Conservation (phyloP, 192 early-diverging fungal genomes). For the Entomortierella parvispora region DNA sequence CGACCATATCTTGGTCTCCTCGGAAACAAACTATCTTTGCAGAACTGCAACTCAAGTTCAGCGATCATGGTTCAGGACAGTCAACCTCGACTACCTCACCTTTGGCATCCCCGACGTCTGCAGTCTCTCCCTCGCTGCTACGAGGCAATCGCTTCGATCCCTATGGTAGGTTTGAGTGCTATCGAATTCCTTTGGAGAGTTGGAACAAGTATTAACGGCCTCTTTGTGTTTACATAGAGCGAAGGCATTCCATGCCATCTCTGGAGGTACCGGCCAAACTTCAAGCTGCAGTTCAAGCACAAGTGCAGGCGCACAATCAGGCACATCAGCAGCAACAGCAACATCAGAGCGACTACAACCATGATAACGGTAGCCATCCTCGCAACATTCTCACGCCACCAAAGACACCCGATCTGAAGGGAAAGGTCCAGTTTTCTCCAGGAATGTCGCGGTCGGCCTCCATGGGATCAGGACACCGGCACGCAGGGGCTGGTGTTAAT, state of each 20-base stretch:
- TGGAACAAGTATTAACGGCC: too few species aligned
- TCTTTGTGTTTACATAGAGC: conserved; percentile 12
- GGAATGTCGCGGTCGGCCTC: conserved; percentile 39
- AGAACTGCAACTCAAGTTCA: conserved; percentile 49
- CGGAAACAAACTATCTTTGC: background rate
- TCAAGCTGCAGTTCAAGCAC: conserved; percentile 16
- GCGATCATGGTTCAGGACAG: conserved; percentile 8
- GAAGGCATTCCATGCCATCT: conserved; percentile 47
- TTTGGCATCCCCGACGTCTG: conserved; percentile 28
- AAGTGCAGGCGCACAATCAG: background rate
- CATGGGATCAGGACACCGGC: conserved; percentile 12
- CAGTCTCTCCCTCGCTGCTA: conserved; percentile 16
- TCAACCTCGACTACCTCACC: conserved; percentile 22
- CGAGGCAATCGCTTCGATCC: conserved; percentile 40
- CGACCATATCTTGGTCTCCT: background rate
- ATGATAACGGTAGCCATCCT: background rate
- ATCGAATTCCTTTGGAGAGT: too few species aligned
- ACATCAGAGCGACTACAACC: background rate
- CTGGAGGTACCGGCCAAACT: conserved; percentile 19
- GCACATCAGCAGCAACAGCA: conserved; percentile 6
- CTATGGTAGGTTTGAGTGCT: conserved; percentile 40
- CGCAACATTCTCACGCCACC: conserved; percentile 25
- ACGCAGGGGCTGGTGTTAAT: background rate
- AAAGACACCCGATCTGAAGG: conserved; percentile 18
- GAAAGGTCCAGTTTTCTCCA: conserved; percentile 27